Conservation (phyloP, 2,329 filamentous ascomycete genomes). For the Sarocladium strictum region DNA sequence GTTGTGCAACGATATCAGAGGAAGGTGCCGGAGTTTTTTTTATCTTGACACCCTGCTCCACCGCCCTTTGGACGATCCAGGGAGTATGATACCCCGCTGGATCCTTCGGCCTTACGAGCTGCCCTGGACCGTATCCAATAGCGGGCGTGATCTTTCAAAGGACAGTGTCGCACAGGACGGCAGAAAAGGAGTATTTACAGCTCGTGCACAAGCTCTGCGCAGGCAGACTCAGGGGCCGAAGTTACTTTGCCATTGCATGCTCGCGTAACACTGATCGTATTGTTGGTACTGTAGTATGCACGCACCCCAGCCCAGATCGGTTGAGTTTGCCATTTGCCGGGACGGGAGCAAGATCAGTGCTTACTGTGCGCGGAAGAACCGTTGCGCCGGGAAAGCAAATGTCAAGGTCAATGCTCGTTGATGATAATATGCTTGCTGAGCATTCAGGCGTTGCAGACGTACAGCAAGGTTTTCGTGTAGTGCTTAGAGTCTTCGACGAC, state of each 20-base stretch:
- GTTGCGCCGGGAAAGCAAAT: neutral
- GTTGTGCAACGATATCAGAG: too few species aligned
- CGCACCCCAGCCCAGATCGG: slow-evolving; percentile 2
- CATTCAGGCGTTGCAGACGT: too few species aligned
- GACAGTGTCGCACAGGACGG: too few species aligned
- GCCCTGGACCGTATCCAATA: neutral
- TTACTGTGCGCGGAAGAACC: neutral
- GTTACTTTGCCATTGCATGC: neutral
- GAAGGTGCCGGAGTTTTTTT: neutral
- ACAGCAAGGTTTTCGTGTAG: too few species aligned
- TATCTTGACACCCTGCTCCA: neutral
- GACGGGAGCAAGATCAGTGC: slow-evolving; percentile 5
- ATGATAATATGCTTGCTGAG: neutral
- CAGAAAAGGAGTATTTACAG: too few species aligned
- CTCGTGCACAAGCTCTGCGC: neutral
- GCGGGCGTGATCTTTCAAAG: neutral
- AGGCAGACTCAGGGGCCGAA: neutral
- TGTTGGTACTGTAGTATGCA: neutral
- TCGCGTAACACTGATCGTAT: neutral
- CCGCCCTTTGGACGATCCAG: neutral
- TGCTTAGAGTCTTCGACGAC: too few species aligned
- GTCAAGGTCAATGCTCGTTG: neutral
- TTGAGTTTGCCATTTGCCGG: neutral
- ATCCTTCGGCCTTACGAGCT: neutral
- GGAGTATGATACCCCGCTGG: neutral